Evolutionary conservation across 768 basidiomycete genomes (phyloP).

Genomic region (Guyanaporus albipodus): DNA sequence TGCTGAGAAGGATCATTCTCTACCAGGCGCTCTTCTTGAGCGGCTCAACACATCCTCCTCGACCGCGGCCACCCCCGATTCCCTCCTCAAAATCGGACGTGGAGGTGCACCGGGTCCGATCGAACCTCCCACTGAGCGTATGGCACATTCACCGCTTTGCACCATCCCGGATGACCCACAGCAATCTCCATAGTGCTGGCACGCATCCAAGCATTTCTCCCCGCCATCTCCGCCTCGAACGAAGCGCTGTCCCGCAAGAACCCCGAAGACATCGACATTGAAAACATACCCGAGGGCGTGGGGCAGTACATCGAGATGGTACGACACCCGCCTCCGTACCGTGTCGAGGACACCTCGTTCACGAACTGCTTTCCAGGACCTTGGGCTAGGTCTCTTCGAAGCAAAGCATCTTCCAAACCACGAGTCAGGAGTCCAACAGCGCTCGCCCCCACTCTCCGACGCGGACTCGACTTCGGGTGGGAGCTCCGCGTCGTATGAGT

Average conservation of each 20-base stretch:
- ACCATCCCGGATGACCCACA: constrained; percentile 2
- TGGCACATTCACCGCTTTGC: constrained; percentile 18
- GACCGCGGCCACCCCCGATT: constrained; percentile 7
- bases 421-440: too few species aligned
- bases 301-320: constrained; percentile 67
- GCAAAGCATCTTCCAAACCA: constrained; percentile 23
- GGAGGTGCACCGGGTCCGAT: constrained; percentile 31
- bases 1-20: background rate
- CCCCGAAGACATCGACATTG: constrained; percentile 65
- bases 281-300: constrained; percentile 48
- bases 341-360: background rate
- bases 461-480: background rate
- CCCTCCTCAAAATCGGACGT: constrained; percentile 36
- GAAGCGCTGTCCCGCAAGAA: constrained; percentile 45
- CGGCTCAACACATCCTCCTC: constrained; percentile 28
- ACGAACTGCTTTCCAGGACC: constrained; percentile 42
- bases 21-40: constrained; percentile 39
- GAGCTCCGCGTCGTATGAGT: constrained; percentile 13
- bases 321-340: constrained; percentile 4
- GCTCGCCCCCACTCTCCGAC: constrained; percentile 14
- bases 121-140: constrained; percentile 48
- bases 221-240: constrained; percentile 63
- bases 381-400: constrained; percentile 63
- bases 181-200: constrained; percentile 47
- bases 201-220: constrained; percentile 64